These are phyloP conservation scores for Colletotrichum higginsianum DNA, from an alignment of 2,329 filamentous ascomycete species.

Conservation along the genomic window DNA sequence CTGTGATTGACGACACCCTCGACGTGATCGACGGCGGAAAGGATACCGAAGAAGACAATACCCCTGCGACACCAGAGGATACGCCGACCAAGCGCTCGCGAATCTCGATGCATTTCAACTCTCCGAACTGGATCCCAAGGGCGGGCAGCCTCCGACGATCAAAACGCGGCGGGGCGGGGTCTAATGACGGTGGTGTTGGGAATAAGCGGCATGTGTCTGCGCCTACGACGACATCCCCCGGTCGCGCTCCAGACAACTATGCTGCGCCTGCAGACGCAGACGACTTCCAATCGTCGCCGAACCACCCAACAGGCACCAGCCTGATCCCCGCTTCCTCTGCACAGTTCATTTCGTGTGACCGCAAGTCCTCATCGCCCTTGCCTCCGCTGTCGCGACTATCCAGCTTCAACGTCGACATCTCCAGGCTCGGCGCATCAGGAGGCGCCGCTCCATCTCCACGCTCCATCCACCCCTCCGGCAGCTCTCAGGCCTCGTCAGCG, in stretches of 20 bases:
- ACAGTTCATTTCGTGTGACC: constrained; percentile 53
- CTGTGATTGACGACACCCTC: constrained; percentile 8
- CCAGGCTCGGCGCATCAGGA: constrained; percentile 62
- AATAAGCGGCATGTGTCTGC: constrained; percentile 69
- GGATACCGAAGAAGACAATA: constrained; percentile 23
- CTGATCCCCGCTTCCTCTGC: constrained; percentile 48
- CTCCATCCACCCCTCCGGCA: constrained; percentile 59
- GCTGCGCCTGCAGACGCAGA: constrained; percentile 31
- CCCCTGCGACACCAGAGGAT: constrained; percentile 51
- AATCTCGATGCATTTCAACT: constrained; percentile 72
- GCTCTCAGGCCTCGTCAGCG: constrained; percentile 58
- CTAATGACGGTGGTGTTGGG: constrained; percentile 54
- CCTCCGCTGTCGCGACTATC: constrained; percentile 69
- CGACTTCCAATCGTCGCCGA: constrained; percentile 45
- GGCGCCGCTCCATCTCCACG: constrained; percentile 54
- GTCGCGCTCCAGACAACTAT: constrained; percentile 48
- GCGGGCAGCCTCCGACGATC: constrained; percentile 70
- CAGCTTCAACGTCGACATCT: constrained; percentile 68
- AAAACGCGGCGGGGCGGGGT: constrained; percentile 64
- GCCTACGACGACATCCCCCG: constrained; percentile 56
- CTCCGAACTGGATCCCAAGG: constrained; percentile 70
- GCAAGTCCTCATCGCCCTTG: constrained; percentile 69
- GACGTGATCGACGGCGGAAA: constrained; percentile 22
- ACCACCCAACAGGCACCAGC: constrained; percentile 49
- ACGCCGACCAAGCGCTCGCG: constrained; percentile 62